A percentile compares a stretch with the other conserved stretches of the same genome.
Conservation (phyloP, 306 rosid genomes). For the Aeschynomene evenia region DNA sequence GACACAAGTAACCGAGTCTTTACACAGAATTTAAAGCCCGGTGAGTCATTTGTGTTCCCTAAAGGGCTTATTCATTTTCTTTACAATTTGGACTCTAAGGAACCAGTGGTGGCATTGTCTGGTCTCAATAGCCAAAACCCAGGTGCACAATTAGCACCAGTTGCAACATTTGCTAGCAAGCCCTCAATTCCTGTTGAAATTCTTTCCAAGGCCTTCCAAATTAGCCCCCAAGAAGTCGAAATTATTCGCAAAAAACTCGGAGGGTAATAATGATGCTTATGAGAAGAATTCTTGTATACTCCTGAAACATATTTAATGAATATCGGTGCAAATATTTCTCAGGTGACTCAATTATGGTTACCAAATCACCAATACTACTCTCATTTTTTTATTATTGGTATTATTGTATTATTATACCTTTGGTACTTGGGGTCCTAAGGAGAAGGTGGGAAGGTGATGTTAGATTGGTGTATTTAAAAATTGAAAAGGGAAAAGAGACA, state of each 20-base stretch:
- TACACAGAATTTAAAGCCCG: slow-evolving; percentile 38
- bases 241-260: slow-evolving; percentile 49
- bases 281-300: too few relatives aligned
- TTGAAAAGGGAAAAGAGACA: slow-evolving; percentile 24
- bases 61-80: slow-evolving; percentile 61
- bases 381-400: not conserved
- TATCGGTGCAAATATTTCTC: not conserved
- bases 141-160: slow-evolving; percentile 42
- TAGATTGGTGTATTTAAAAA: slow-evolving; percentile 19
- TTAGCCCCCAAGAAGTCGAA: slow-evolving; percentile 38
- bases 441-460: slow-evolving; percentile 13
- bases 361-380: not conserved
- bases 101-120: slow-evolving; percentile 46
- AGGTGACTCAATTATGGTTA: not conserved
- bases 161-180: slow-evolving; percentile 50
- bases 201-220: slow-evolving; percentile 44
- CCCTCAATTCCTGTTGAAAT: slow-evolving; percentile 39
- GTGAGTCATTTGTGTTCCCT: slow-evolving; percentile 72
- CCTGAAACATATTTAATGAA: too few relatives aligned
- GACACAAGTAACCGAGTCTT: slow-evolving; percentile 41
- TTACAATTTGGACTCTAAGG: slow-evolving; percentile 36
- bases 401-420: not conserved
- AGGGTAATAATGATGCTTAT: slow-evolving; percentile 26
- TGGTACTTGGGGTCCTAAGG: slow-evolving; percentile 9
- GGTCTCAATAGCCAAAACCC: slow-evolving; percentile 78